These are phyloP conservation scores for Polyporus tsugae DNA, from an alignment of 1,284 basidiomycete genomes.

Conservation along the genomic window DNA sequence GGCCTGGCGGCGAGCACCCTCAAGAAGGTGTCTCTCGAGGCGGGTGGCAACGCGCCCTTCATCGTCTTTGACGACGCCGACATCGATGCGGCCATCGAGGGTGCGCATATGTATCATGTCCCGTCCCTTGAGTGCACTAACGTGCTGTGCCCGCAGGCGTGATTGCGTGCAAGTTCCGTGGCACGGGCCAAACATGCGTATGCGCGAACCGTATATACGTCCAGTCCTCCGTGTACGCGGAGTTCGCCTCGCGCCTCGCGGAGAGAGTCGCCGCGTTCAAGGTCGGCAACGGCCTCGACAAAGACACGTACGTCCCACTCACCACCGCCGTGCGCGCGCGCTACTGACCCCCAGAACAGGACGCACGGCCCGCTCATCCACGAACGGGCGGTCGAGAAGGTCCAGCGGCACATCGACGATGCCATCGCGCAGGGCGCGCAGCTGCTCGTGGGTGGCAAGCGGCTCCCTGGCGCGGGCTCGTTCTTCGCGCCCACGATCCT, in stretches of 20 bases:
- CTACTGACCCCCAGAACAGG: slow-evolving; percentile 42
- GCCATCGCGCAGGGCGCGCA: slow-evolving; percentile 87
- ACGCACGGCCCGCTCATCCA: slow-evolving; percentile 98
- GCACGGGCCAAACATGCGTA: slow-evolving; percentile 91
- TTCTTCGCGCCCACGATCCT: slow-evolving; percentile 93
- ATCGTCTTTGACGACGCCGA: slow-evolving; percentile 98
- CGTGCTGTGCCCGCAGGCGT: slow-evolving; percentile 58
- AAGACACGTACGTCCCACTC: slow-evolving; percentile 65
- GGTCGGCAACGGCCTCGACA: slow-evolving; percentile 89
- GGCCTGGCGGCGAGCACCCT: slow-evolving; percentile 85
- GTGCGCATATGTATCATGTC: slow-evolving; percentile 44
- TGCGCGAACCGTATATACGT: slow-evolving; percentile 90
- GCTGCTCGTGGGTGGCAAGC: slow-evolving; percentile 87
- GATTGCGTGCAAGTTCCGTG: slow-evolving; percentile 91
- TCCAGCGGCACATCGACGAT: slow-evolving; percentile 87
- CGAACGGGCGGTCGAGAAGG: slow-evolving; percentile 86
- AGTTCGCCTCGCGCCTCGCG: slow-evolving; percentile 85
- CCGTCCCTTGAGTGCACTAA: not conserved
- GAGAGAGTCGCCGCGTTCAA: slow-evolving; percentile 91
- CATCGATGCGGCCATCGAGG: slow-evolving; percentile 91
- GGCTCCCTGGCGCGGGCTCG: slow-evolving; percentile 60
- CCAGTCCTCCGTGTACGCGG: slow-evolving; percentile 85
- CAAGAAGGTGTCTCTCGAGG: slow-evolving; percentile 93
- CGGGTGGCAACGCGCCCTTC: slow-evolving; percentile 92
- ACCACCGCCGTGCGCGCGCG: not conserved